A percentile compares a stretch with the other conserved stretches of the same genome.
These are phyloP conservation scores for Penicillium chermesinum DNA, from an alignment of 495 filamentous ascomycete species.

Conservation along the genomic window DNA sequence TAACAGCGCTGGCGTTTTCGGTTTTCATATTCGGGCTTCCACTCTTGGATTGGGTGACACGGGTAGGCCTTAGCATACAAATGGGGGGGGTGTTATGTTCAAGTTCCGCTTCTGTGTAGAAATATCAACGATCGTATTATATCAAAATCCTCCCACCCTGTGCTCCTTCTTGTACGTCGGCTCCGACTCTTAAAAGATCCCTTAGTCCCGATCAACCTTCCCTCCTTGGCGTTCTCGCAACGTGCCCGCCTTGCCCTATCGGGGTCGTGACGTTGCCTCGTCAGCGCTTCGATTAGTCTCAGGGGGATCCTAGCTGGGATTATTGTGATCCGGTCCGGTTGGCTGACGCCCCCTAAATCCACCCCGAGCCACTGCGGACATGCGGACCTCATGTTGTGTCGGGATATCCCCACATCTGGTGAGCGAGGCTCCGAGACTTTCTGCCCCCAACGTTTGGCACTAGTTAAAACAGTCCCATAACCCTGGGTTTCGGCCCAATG, in stretches of 20 bases:
- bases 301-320: background rate
- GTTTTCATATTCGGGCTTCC: background rate
- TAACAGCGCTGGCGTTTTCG: conserved; percentile 10
- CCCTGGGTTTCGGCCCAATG: background rate
- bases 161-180: too few species aligned
- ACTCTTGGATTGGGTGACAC: background rate
- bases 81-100: background rate
- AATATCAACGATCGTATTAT: too few species aligned
- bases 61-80: background rate
- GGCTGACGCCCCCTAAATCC: background rate
- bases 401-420: background rate
- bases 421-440: background rate
- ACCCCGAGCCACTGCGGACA: background rate
- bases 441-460: background rate
- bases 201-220: too few species aligned
- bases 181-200: too few species aligned
- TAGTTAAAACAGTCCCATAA: background rate
- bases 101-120: background rate
- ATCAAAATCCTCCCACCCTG: too few species aligned
- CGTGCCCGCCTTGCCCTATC: too few species aligned
- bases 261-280: too few species aligned
- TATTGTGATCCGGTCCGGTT: background rate
- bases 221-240: too few species aligned
- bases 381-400: background rate
- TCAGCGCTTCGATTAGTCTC: too few species aligned